phyloP scores from a whole-genome alignment of 2,329 filamentous ascomycete species.

The Penicillium sp. region DNA sequence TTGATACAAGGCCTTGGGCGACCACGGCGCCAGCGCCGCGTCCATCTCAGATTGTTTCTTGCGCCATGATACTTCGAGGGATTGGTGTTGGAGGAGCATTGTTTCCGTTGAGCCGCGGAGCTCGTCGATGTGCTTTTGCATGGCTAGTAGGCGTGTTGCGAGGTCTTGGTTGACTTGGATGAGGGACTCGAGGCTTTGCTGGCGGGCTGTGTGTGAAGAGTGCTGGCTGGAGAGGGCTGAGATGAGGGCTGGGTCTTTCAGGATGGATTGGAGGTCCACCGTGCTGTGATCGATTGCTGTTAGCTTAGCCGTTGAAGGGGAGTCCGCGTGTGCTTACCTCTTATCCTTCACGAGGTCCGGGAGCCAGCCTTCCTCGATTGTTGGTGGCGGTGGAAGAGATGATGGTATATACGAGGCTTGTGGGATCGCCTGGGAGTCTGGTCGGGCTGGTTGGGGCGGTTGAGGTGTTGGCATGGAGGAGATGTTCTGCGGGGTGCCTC shows the following conservation, averaged over 20 bases:
- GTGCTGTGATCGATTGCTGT: slow-evolving; percentile 24
- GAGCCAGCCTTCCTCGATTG: slow-evolving; percentile 71
- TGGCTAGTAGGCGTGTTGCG: slow-evolving; percentile 53
- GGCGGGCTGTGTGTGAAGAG: slow-evolving; percentile 69
- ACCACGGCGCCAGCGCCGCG: slow-evolving; percentile 78
- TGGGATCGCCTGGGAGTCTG: slow-evolving; percentile 20
- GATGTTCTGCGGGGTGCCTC: slow-evolving; percentile 63
- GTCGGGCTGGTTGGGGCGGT: slow-evolving; percentile 38
- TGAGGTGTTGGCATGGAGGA: slow-evolving; percentile 51
- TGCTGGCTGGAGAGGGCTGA: slow-evolving; percentile 77
- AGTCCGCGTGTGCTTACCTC: slow-evolving; percentile 61
- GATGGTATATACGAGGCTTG: slow-evolving; percentile 14
- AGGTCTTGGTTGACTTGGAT: slow-evolving; percentile 74
- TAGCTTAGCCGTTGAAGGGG: slow-evolving; percentile 18
- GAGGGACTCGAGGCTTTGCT: slow-evolving; percentile 65
- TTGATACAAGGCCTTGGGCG: slow-evolving; percentile 84
- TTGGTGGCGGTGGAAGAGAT: slow-evolving; percentile 35
- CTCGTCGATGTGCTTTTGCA: slow-evolving; percentile 53
- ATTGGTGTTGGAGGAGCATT: slow-evolving; percentile 79
- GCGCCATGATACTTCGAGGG: slow-evolving; percentile 89
- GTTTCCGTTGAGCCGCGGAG: slow-evolving; percentile 73
- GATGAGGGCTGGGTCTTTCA: slow-evolving; percentile 71
- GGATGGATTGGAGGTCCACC: slow-evolving; percentile 71
- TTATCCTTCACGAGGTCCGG: slow-evolving; percentile 78
- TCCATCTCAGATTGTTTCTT: slow-evolving; percentile 90